phyloP scores from a whole-genome alignment of 495 filamentous ascomycete species.

The Neurospora sp. region DNA sequence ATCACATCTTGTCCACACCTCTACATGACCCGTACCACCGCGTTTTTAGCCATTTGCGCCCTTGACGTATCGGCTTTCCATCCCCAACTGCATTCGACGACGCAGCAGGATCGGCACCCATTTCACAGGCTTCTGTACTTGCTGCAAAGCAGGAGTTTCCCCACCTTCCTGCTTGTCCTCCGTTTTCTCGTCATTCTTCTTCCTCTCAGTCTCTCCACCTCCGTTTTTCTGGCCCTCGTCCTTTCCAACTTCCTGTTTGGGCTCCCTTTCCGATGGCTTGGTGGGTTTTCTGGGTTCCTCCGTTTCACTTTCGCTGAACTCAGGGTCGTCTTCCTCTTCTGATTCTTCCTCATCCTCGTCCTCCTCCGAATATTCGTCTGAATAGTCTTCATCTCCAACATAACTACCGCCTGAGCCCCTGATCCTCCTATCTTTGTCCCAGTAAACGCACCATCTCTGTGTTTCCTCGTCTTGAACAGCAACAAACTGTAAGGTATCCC shows the following conservation, averaged over 20 bases:
- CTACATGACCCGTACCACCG: background rate
- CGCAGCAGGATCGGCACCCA: constrained; percentile 23
- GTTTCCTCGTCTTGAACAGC: constrained; percentile 32
- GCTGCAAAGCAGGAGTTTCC: background rate
- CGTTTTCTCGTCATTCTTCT: background rate
- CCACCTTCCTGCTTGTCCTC: constrained; percentile 1
- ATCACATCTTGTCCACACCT: background rate
- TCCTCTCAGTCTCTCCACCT: constrained; percentile 7
- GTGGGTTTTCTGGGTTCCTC: background rate
- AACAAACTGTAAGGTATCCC: constrained; percentile 26
- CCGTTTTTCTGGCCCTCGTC: constrained; percentile 6
- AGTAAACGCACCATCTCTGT: constrained; percentile 36
- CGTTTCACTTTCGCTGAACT: constrained; percentile 10
- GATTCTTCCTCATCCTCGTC: constrained; percentile 24
- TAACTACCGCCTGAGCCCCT: background rate
- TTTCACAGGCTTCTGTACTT: constrained; percentile 3
- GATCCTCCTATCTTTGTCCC: constrained; percentile 27
- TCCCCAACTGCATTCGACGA: constrained; percentile 24
- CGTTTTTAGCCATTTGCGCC: constrained; percentile 5
- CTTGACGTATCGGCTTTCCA: constrained; percentile 32
- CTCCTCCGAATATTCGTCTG: constrained; percentile 16
- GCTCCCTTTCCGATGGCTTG: background rate
- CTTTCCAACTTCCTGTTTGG: background rate
- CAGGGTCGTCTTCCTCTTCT: constrained; percentile 13
- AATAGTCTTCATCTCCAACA: background rate